Percentiles rank a stretch among this genome's conserved stretches.
Conservation (phyloP, 805 yeast genomes). For the Tetrapisispora nanseiensis region DNA sequence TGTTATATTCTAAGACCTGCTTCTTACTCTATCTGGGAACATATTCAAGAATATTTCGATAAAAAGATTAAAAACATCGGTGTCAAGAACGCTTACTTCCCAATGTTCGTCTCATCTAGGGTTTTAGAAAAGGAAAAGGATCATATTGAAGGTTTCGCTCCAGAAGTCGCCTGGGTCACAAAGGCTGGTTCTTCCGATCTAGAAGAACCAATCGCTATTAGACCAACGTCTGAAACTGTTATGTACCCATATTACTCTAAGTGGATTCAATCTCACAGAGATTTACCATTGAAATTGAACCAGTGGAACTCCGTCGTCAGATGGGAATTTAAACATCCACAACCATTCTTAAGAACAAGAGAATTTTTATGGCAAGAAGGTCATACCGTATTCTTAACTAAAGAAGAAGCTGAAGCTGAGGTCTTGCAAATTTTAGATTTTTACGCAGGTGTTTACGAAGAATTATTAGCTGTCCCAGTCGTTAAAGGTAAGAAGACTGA, state of each 20-base stretch:
- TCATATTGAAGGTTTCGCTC: constrained; percentile 98
- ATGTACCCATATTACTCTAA: constrained; percentile 99
- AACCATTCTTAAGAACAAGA: constrained; percentile 96
- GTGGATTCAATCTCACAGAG: constrained; percentile 98
- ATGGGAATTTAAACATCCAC: constrained; percentile 99
- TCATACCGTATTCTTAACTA: constrained; percentile 90
- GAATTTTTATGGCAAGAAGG: constrained; percentile 99
- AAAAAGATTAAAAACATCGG: constrained; percentile 73
- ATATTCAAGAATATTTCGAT: constrained; percentile 82
- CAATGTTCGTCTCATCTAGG: constrained; percentile 90
- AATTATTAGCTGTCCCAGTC: constrained; percentile 94
- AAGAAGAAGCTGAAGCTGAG: constrained; percentile 72
- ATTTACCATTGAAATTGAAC: constrained; percentile 88
- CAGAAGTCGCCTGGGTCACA: constrained; percentile 99
- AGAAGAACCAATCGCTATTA: constrained; percentile 96
- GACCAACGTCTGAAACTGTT: constrained; percentile 99
- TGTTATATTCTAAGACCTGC: constrained; percentile 97
- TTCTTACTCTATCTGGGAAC: constrained; percentile 91
- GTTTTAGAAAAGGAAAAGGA: constrained; percentile 97
- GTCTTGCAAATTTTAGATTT: constrained; percentile 78
- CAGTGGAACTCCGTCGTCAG: constrained; percentile 99
- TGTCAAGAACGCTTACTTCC: constrained; percentile 93
- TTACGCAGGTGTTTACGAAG: constrained; percentile 79
- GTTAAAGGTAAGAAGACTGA: constrained; percentile 91
- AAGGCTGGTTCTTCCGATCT: constrained; percentile 88